Base-by-base conservation (phyloP, 2,329 filamentous ascomycete genomes). In the Colletotrichum tamarilloi region DNA sequence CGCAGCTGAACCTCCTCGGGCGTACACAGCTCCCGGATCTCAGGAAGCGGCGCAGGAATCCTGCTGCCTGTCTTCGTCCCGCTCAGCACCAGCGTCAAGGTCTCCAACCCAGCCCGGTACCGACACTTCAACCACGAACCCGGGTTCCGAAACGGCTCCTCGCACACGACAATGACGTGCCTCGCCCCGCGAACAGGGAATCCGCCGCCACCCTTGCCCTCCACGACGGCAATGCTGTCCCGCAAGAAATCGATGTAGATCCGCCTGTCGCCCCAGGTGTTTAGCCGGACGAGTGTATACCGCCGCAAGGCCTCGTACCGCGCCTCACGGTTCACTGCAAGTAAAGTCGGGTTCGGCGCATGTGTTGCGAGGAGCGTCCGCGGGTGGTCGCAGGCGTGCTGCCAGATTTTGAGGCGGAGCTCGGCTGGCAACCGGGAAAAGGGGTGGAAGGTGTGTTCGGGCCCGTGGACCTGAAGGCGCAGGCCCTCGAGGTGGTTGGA, bases 341-440 rank as follows among this genome's bases (percentile, higher is more conserved):
- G 67, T 3, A 73, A 26, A 8, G 56, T 22, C 14, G 72, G 68
- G 38, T 74, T 74, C 4, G 68, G 62, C 4, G 73, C 70, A 24
- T 75, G 73, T 9, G 62, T 62, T 14, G 71, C 71, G 12, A 64
- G 67, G n/a, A 75, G 53, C 11, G 67, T 66, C 24, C 73, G 42
- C 26, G 66, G 67, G 11, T 42, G 62, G 3, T 42, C 38, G 14
- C 73, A 22, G 28, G 73, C 70, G 19, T 70, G 66, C n/a, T 70
- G 58, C 73, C 73, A 75, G 58, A 74, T 75, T 53, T 70, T 69
- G 35, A 73, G 62, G 19, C 70, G 70, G 1, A 75, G 70, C 24
- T 75, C 73, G 2, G 70, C 32, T 4, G 73, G 73, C 6, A 75
- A 62, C 2, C 42, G 53, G 7, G 62, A 24, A 28, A 75, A 75